Evolutionary conservation across 805 yeast species (phyloP), one percentile per base, ranked within the genome.

Genomic region (Brettanomyces naardenensis): DNA sequence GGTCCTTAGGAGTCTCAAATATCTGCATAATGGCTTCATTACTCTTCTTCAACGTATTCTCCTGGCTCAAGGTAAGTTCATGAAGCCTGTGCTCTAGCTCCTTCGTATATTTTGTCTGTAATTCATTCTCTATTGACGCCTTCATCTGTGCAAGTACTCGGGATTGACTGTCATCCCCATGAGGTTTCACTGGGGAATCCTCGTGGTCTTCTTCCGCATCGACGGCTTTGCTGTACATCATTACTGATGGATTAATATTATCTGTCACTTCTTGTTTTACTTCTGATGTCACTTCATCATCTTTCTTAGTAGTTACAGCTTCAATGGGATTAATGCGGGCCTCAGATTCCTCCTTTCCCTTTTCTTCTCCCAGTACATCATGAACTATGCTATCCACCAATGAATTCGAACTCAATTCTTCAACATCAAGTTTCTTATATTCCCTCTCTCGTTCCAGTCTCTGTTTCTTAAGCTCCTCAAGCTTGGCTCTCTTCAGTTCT

Each of bases 381-480:
- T 38, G 15, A 5, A 34, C 23, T 23, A 38, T 34, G 10, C 6
- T 18, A 17, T 38, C 27, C 10, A 34, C 28, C 20, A 28, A 32
- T 14, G 18, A 17, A 22, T 33, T 23, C 6, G 31, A 28, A 28
- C 9, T 9, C n/a, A n/a, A n/a, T n/a, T n/a, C n/a, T 13, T 33
- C 20, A 15, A 36, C 28, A 19, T 33, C 33, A 14, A 13, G n/a
- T 19, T 31, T n/a, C 5, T n/a, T 25, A 21, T 31, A 13, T 4
- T 32, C 44, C 27, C 46, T 28, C 32, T 46, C 56, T 19, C 56
- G 52, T 39, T 52, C 59, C 36, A 61, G 69, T 23, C 80, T 52
- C 46, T 65, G 68, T 28, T 63, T 64, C 26, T 75, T 57, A n/a
- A 78, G 61, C 52, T 71, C 74, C 23, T 72, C 73, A 25, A 78